Evolutionary conservation across 1,284 basidiomycete genomes (phyloP).

Genomic region (Cryptococcus sp.): DNA sequence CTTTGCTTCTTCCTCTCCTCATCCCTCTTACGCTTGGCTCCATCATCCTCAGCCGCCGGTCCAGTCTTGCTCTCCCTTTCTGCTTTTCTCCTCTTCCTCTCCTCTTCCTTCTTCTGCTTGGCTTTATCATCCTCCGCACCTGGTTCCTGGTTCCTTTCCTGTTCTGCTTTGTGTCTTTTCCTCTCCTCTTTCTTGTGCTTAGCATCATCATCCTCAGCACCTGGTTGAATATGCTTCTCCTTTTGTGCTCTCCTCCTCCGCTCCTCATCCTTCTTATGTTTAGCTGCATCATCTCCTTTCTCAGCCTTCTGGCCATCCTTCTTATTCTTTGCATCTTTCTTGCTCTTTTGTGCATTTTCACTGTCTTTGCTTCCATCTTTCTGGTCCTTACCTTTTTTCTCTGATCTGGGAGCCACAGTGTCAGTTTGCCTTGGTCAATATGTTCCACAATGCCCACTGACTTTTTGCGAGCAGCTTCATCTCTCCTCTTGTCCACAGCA

Average conservation of each 20-base stretch:
- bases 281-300: not conserved
- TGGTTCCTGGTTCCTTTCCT: not conserved
- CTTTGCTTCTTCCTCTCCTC: constrained; percentile 3
- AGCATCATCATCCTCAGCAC: not conserved
- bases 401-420: too few species aligned
- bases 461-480: not conserved
- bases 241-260: not conserved
- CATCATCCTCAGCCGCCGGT: not conserved
- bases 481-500: too few species aligned
- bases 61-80: not conserved
- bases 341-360: not conserved
- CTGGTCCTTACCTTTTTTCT: not conserved
- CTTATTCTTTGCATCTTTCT: not conserved
- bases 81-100: not conserved
- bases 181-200: too few species aligned
- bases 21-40: not conserved
- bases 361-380: not conserved
- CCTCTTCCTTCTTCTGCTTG: not conserved
- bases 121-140: too few species aligned
- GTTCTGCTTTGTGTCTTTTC: not conserved
- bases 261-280: too few species aligned
- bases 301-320: not conserved
- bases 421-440: too few species aligned
- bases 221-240: not conserved
- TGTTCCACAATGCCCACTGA: too few species aligned